Conservation (phyloP, 345 rosid genomes). For the Sonneratia alba region DNA sequence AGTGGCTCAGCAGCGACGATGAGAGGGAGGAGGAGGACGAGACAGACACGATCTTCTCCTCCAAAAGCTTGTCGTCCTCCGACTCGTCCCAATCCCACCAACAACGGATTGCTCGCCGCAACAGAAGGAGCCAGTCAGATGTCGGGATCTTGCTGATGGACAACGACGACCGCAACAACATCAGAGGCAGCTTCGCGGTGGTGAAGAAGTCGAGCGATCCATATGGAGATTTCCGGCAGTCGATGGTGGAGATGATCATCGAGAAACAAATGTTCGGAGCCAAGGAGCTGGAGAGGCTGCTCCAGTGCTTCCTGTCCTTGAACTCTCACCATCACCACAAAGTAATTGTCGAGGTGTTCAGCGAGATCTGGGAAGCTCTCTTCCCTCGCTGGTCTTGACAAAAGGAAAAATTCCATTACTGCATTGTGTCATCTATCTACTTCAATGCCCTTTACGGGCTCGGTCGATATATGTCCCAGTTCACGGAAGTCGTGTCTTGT, state of each 20-base stretch:
- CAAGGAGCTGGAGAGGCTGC: constrained; percentile 48
- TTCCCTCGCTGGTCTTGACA: constrained; percentile 31
- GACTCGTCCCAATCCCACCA: constrained; percentile 36
- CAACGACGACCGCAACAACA: constrained; percentile 18
- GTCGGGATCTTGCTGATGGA: constrained; percentile 16
- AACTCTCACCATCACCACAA: constrained; percentile 60
- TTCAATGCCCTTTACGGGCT: background rate
- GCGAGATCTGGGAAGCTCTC: constrained; percentile 54
- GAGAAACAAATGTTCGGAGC: constrained; percentile 60
- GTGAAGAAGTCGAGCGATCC: constrained; percentile 75
- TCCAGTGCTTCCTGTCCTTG: constrained; percentile 61
- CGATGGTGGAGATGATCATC: constrained; percentile 82
- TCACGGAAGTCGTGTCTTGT: background rate
- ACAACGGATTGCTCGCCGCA: constrained; percentile 4
- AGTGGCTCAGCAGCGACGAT: constrained; percentile 58
- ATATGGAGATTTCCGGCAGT: constrained; percentile 53
- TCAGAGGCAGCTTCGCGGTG: constrained; percentile 68
- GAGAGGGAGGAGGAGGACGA: constrained; percentile 36
- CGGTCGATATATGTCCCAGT: background rate
- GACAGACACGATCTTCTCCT: constrained; percentile 50
- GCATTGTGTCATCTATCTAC: background rate
- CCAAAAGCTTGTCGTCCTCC: constrained; percentile 49
- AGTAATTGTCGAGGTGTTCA: constrained; percentile 54
- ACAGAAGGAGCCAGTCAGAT: constrained; percentile 11
- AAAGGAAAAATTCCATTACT: background rate